Evolutionary conservation across 352 stramenopile genomes (phyloP).

Genomic region (Phytophthora sansomeana): DNA sequence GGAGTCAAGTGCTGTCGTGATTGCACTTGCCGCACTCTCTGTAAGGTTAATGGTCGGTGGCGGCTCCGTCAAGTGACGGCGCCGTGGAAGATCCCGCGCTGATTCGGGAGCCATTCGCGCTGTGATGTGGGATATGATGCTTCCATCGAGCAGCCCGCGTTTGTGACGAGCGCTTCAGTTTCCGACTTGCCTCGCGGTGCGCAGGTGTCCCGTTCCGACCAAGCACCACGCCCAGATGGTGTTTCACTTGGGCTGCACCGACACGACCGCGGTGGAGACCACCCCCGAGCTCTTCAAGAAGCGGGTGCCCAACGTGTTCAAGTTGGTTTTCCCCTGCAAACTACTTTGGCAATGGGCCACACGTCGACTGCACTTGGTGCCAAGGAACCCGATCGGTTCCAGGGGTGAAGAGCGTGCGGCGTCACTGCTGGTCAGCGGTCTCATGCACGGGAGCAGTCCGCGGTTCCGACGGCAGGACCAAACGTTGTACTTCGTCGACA

Average conservation of each 20-base stretch:
- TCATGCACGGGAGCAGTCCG: conserved; percentile 64
- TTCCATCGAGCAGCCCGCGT: not conserved
- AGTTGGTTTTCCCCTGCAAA: conserved; percentile 34
- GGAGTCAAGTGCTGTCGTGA: conserved; percentile 16
- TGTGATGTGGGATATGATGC: conserved; percentile 36
- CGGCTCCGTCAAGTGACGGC: conserved; percentile 11
- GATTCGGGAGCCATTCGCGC: conserved; percentile 18
- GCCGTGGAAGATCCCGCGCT: conserved; percentile 14
- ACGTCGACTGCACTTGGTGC: conserved; percentile 21
- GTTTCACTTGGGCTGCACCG: conserved; percentile 4
- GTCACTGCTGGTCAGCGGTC: conserved; percentile 38
- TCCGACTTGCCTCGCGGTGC: conserved; percentile 16
- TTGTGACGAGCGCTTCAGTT: conserved; percentile 35
- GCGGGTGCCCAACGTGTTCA: conserved; percentile 22
- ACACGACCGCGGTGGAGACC: conserved; percentile 1
- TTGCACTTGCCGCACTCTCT: conserved; percentile 21
- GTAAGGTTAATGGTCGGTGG: conserved; percentile 6
- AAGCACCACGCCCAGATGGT: conserved; percentile 1
- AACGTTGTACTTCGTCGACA: conserved; percentile 73
- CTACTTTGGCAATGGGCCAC: conserved; percentile 36
- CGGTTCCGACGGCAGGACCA: conserved; percentile 64
- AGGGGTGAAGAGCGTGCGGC: conserved; percentile 42
- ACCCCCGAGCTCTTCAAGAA: conserved; percentile 35
- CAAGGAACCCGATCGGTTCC: conserved; percentile 2
- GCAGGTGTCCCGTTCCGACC: not conserved